phyloP scores from a whole-genome alignment of 495 filamentous ascomycete species.

The Aspergillus carlsbadensis region DNA sequence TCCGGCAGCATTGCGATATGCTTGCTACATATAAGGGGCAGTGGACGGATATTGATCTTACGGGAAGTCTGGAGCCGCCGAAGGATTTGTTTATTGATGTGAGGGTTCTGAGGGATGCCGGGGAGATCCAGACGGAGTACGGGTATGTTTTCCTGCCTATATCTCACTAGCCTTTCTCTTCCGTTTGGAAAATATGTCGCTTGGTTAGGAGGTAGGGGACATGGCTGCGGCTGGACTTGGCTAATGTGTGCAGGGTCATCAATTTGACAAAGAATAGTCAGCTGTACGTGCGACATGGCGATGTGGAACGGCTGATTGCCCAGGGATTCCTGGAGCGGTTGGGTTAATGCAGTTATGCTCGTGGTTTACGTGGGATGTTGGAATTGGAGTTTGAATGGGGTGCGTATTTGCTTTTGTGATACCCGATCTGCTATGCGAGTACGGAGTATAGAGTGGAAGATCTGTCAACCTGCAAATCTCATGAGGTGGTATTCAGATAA shows the following conservation, averaged over 20 bases:
- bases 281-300: conserved; percentile 93
- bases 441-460: too few species aligned
- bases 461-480: not conserved
- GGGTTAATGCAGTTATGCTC: conserved; percentile 51
- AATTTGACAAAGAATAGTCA: conserved; percentile 98
- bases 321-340: conserved; percentile 97
- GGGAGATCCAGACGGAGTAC: conserved; percentile 99
- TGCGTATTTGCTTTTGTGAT: conserved; percentile 22
- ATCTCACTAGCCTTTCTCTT: conserved; percentile 4
- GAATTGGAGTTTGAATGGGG: conserved; percentile 9
- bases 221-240: not conserved
- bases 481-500: not conserved
- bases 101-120: conserved; percentile 91
- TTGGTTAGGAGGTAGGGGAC: not conserved
- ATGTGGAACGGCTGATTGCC: conserved; percentile 91
- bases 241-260: conserved; percentile 64
- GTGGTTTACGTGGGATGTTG: not conserved
- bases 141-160: conserved; percentile 59
- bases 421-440: conserved; percentile 12
- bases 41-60: conserved; percentile 98
- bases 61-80: conserved; percentile 91
- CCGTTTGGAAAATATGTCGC: not conserved
- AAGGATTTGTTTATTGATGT: conserved; percentile 98
- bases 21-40: conserved; percentile 96
- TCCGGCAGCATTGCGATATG: conserved; percentile 86